Percentiles rank a stretch among this genome's conserved stretches.
phyloP scores from a whole-genome alignment of 305 asterid genomes.

The Nicotiana rustica region DNA sequence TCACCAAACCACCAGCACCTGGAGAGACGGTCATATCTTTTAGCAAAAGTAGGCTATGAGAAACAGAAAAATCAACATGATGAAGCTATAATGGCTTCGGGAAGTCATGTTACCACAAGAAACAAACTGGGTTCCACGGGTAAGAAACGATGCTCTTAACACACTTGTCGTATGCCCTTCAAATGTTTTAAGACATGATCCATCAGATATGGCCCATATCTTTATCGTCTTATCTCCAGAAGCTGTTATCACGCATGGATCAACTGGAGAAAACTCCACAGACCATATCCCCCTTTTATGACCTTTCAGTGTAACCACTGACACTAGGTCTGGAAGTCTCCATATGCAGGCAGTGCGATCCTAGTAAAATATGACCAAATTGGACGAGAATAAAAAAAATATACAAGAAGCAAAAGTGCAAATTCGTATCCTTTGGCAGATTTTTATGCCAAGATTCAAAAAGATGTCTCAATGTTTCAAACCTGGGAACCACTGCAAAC shows the following conservation, averaged over 20 bases:
- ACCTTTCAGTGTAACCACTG: slow-evolving; percentile 77
- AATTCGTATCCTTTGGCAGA: not conserved
- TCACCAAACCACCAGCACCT: slow-evolving; percentile 96
- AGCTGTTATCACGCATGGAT: slow-evolving; percentile 87
- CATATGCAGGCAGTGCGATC: slow-evolving; percentile 94
- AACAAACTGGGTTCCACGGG: slow-evolving; percentile 85
- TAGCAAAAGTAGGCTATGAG: slow-evolving; percentile 27
- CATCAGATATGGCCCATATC: slow-evolving; percentile 90
- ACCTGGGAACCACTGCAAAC: slow-evolving; percentile 99
- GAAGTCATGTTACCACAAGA: slow-evolving; percentile 82
- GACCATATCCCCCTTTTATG: slow-evolving; percentile 95
- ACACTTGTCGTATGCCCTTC: slow-evolving; percentile 96
- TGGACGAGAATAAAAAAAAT: slow-evolving; percentile 17
- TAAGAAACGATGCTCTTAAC: slow-evolving; percentile 79
- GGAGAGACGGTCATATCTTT: slow-evolving; percentile 35
- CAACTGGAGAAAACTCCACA: slow-evolving; percentile 98
- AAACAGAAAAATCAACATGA: not conserved
- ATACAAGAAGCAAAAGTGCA: slow-evolving; percentile 21
- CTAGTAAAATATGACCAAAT: slow-evolving; percentile 48
- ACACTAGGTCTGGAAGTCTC: slow-evolving; percentile 91
- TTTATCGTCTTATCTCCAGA: slow-evolving; percentile 93
- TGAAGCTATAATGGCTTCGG: not conserved
- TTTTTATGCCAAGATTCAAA: not conserved
- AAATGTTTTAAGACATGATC: slow-evolving; percentile 86
- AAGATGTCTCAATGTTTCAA: slow-evolving; percentile 32